Percentiles rank a stretch among this genome's conserved stretches.
These are phyloP conservation scores for Castanospermum australe DNA, from an alignment of 306 rosid species.

Conservation along the genomic window DNA sequence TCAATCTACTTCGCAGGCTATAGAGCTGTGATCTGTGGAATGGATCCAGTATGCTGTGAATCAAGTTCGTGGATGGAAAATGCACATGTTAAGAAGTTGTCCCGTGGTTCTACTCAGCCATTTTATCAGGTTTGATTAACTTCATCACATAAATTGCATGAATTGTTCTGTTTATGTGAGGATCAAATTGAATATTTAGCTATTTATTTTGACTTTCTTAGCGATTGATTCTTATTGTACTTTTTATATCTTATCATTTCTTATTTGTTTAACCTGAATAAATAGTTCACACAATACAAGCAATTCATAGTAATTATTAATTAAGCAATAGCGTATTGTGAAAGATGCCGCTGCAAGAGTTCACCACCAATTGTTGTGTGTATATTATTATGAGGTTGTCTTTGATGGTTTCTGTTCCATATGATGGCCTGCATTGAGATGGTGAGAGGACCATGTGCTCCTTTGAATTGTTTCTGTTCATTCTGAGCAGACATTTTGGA, in stretches of 20 bases:
- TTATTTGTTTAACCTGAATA: not conserved
- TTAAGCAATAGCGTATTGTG: not conserved
- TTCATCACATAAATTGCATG: not conserved
- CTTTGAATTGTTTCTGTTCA: conserved; percentile 12
- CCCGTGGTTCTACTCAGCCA: conserved; percentile 79
- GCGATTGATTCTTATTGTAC: not conserved
- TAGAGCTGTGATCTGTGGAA: conserved; percentile 84
- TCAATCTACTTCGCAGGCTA: conserved; percentile 56
- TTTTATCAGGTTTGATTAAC: conserved; percentile 74
- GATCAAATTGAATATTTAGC: conserved; percentile 12
- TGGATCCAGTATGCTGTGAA: conserved; percentile 94
- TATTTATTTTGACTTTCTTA: not conserved
- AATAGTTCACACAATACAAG: not conserved
- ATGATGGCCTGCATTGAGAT: not conserved
- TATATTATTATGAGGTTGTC: not conserved
- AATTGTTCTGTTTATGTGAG: not conserved
- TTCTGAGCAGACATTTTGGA: not conserved
- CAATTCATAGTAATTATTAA: not conserved
- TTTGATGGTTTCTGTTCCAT: not conserved
- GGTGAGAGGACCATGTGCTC: not conserved
- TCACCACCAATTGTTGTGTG: not conserved
- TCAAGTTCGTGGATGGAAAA: conserved; percentile 92
- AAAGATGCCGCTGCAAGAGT: conserved; percentile 5
- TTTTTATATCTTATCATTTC: not conserved
- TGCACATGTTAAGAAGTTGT: conserved; percentile 74